Evolutionary conservation across 495 filamentous ascomycete species (phyloP), one percentile per base, ranked within the genome.

Genomic region (Aspergillus asperescens): DNA sequence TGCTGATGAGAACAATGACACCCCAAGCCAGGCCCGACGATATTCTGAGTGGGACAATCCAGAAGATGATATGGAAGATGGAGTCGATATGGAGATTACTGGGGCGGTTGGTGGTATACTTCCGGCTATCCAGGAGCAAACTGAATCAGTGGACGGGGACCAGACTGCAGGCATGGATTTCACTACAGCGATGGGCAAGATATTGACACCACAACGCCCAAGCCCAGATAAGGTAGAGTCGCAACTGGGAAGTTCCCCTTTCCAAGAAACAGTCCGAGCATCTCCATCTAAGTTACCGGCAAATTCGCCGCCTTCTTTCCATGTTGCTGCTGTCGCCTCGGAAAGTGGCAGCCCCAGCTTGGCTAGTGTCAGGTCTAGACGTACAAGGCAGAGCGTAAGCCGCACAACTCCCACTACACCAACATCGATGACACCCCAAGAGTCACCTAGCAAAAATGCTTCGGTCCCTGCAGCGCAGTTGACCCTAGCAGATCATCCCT

Each of bases 61-160:
- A 10, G 70, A 66, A 25, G 63, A 65, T 39, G 62, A 68, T 16
- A 72, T 73, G 37, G 77, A 73, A 31, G 68, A 66, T 7, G 76
- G 62, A 8, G 65, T 69, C 58, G 74, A 75, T 6, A 88, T 89
- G 85, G 85, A 89, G 40, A 86, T 89, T 67, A 90, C 87, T 5
- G 70, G 81, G 28, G 83, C 85, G 0, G 69, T 89, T 55, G 87
- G 88, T 32, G 79, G 82, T 3, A 89, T 90, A 44, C 63, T 87
- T 34, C 68, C 75, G 19, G 52, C 66, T 5, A 52, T 61, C 22
- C 59, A 59, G 28, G 66, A 72, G 41, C 62, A 64, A 40, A 58
- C 69, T 5, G 72, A 74, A 48, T 60, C 52, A 3, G 47, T 56
- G 12, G 78, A 80, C 16, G 67, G 61, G 28, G 75, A 81, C 56